A percentile compares a stretch with the other conserved stretches of the same genome.
Conservation (phyloP, 2,329 filamentous ascomycete species). For the Sporothrix brunneoviolacea region DNA sequence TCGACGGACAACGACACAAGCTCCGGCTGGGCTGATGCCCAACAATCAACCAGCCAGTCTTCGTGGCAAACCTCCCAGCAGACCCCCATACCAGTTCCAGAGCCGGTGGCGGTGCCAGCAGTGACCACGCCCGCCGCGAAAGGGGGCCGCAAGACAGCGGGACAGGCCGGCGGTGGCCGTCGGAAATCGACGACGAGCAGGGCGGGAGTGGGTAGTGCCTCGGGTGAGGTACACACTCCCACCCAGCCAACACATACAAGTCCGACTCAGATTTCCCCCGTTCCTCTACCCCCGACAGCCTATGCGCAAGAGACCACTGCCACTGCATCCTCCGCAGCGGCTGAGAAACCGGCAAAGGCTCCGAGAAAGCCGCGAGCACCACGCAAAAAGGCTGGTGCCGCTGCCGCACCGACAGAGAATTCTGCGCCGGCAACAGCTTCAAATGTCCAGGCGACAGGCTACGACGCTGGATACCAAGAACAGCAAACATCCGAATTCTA, state of each 20-base stretch:
- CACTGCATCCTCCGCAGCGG: neutral
- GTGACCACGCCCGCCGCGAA: neutral
- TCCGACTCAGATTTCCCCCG: neutral
- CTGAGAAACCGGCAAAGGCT: neutral
- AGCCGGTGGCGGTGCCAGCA: neutral
- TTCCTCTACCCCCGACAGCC: neutral
- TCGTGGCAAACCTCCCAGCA: neutral
- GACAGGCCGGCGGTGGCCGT: no score
- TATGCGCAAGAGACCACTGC: neutral
- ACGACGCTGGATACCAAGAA: no score
- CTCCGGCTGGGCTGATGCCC: no score
- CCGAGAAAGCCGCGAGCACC: conserved; percentile 6
- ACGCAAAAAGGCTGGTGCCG: neutral
- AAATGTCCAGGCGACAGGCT: no score
- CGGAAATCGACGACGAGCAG: neutral
- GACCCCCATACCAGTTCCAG: neutral
- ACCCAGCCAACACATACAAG: neutral
- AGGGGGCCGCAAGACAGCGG: neutral
- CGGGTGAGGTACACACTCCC: neutral
- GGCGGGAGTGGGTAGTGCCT: neutral
- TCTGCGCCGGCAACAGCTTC: neutral
- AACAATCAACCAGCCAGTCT: no score
- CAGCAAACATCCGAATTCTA: no score
- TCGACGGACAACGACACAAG: no score
- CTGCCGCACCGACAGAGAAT: neutral